Conservation (phyloP, 495 filamentous ascomycete species). For the Neurospora sp. region DNA sequence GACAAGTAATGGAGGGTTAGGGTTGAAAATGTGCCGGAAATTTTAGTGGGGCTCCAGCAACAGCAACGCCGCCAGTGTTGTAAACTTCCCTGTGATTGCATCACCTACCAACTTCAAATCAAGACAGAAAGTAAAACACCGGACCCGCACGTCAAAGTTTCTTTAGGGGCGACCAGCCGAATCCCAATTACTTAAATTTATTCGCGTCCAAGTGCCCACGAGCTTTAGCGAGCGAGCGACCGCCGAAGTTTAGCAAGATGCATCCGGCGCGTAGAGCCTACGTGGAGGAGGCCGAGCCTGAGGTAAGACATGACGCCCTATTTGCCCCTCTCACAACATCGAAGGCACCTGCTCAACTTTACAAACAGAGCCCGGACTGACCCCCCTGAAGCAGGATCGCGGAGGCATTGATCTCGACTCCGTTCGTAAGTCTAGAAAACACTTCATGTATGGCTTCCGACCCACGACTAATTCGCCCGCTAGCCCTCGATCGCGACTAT, state of each 20-base stretch:
- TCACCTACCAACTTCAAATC: not conserved
- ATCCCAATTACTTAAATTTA: not conserved
- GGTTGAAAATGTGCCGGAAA: not conserved
- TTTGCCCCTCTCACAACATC: constrained; percentile 12
- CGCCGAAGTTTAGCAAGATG: constrained; percentile 42
- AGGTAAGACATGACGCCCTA: constrained; percentile 44
- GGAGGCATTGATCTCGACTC: constrained; percentile 70
- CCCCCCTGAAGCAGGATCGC: constrained; percentile 35
- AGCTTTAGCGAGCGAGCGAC: not conserved
- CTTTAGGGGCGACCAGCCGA: not conserved
- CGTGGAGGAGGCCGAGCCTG: constrained; percentile 71
- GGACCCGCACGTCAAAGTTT: not conserved
- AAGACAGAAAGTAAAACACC: not conserved
- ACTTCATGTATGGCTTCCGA: not conserved
- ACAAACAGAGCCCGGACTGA: constrained; percentile 23
- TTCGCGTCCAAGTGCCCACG: not conserved
- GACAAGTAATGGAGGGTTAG: not conserved
- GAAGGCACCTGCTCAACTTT: constrained; percentile 23
- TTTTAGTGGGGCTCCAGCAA: not conserved
- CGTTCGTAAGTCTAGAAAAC: constrained; percentile 50
- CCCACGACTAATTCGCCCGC: constrained; percentile 1
- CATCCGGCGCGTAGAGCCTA: constrained; percentile 93
- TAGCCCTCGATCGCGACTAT: constrained; percentile 81
- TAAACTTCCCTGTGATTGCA: not conserved
- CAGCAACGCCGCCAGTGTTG: not conserved